These are phyloP conservation scores for Candida verbasci DNA, from an alignment of 805 yeast genomes.

Conservation along the genomic window DNA sequence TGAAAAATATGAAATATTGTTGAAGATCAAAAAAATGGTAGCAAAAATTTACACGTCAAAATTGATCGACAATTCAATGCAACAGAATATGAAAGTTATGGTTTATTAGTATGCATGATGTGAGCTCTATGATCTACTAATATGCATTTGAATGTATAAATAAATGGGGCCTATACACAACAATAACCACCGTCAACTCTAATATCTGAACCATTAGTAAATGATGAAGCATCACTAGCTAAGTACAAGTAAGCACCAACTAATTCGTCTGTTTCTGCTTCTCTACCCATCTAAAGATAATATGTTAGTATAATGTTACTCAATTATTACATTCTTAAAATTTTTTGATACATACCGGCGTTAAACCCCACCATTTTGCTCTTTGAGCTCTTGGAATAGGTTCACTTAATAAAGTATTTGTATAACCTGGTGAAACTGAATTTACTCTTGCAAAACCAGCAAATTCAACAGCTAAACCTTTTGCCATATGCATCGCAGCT, in stretches of 20 bases:
- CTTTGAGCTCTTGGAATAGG: conserved; percentile 34
- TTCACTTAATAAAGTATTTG: conserved; percentile 59
- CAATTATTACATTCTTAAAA: too few species aligned
- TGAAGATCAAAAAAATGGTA: background rate
- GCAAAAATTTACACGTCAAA: too few species aligned
- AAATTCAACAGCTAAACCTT: conserved; percentile 84
- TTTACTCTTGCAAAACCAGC: conserved; percentile 80
- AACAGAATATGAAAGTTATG: too few species aligned
- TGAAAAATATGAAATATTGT: background rate
- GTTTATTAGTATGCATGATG: too few species aligned
- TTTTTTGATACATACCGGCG: too few species aligned
- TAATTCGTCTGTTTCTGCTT: conserved; percentile 68
- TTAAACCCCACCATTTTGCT: conserved; percentile 36
- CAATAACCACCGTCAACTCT: conserved; percentile 78
- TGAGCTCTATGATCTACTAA: too few species aligned
- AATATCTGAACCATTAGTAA: conserved; percentile 75
- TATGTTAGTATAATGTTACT: too few species aligned
- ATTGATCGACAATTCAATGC: too few species aligned
- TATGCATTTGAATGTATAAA: too few species aligned
- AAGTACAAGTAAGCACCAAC: conserved; percentile 77
- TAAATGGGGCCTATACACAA: conserved; percentile 25
- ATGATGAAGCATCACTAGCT: conserved; percentile 77
- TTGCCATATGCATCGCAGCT: conserved; percentile 70
- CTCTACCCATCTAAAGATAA: too few species aligned
- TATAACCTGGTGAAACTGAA: conserved; percentile 83